Evolutionary conservation across 345 rosid genomes (phyloP), one percentile per base, ranked within the genome.

Genomic region (Nephelium lappaceum): DNA sequence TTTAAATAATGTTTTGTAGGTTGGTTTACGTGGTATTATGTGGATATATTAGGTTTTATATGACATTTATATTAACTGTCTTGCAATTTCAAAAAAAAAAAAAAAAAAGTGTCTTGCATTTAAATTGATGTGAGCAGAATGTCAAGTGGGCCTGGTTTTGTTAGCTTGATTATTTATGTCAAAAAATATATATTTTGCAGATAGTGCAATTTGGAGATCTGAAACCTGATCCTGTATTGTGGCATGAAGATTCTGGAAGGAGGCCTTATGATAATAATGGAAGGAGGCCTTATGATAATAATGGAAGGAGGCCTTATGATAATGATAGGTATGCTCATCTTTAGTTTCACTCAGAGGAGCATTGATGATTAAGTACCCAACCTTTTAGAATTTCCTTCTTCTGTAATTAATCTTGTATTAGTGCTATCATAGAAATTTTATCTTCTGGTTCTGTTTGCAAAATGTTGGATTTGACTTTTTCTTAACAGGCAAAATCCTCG

Each of bases 231-330:
- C 87, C 91, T 79, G 80, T 71, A 73, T 78, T 96, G 76, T 96
- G 99, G 99, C 99, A 94, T 81, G 97, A 93, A 82, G 95, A 93
- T 75, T 77, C 83, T 79, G 73, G 88, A 77, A 84, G 88, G 84
- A 86, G 84, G 84, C 89, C 90, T n/a, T 25, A 65, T 65, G 69
- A 65, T 25, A 45, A 45, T 45, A 45, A 45, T 79, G 74, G 88
- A 77, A 84, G 88, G 84, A 87, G 84, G 84, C 89, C 90, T 31
- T 25, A 65, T 36, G 69, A 65, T 25, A 14, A 65, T 36, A 11
- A 11, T 65, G 69, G 69, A 16, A 65, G 41, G 69, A 65, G 41
- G 8, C 69, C 69, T 11, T 25, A 14, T 15, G 41, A 65, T 25
- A 65, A 65, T 65, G 23, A 36, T 66, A 84, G 92, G 86, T 81